Base-by-base conservation (phyloP, 768 basidiomycete species). In the Mycena chlorophos region DNA sequence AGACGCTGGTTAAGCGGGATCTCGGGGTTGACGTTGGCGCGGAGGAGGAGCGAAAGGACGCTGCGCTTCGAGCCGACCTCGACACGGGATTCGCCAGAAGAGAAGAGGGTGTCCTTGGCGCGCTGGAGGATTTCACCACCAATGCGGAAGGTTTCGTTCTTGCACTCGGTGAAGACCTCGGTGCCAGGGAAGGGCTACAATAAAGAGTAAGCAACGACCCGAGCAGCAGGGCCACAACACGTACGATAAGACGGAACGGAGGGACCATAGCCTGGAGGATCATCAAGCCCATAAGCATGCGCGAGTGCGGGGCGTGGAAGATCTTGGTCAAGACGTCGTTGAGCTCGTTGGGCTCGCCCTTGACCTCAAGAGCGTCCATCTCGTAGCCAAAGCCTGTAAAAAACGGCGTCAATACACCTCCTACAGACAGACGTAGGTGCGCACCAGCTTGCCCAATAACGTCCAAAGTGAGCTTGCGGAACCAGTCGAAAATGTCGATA, bases 1-100 rank as follows among this genome's bases (percentile, higher is more conserved):
- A 83, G 40, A 31, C 61, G 64, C 61, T 77, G 74, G 17, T 49
- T 65, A 13, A 74, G 75, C 0, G 74, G 71, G 4, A 79, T 61
- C 60, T 82, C 78, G 1, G 70, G 69, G 3, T 76, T 77, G 73
- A 80, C 71, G 63, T 82, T 82, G 6, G 80, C 79, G 52, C 69
- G 73, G 53, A 81, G 69, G 13, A 81, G 67, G 17, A 78, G 59
- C 10, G 72, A 75, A 25, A 82, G 64, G 5, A 82, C 53, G 62
- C 82, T 80, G 6, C 75, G 72, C 8, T 75, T 73, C 14, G 40
- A 42, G 2, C 39, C 61, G 19, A 29, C 46, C 26, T 25, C 46
- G 46, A 26, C 22, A 12, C 66, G 66, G 55, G 72, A 75, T 57
- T 73, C 68, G 26, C 55, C 63, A 5, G 57, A 56, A 8, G 13